Percentiles rank a stretch among this genome's conserved stretches.
Conservation (phyloP, 371 early-diverging fungal genomes). For the Lichtheimia ramosa region DNA sequence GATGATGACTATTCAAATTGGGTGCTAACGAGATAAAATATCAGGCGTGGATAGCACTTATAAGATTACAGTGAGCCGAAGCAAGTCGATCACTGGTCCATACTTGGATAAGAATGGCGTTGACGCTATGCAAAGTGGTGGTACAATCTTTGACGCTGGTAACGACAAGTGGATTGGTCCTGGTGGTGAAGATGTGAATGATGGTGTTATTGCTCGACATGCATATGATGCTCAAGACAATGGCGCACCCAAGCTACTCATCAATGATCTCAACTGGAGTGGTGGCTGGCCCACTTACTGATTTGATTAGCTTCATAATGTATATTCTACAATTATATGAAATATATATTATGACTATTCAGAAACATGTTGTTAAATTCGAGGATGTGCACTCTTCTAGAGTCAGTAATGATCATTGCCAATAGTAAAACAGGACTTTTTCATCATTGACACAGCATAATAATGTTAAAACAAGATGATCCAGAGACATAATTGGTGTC, state of each 20-base stretch:
- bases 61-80: constrained; percentile 7
- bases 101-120: constrained; percentile 11
- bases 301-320: not conserved
- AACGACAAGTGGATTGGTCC: constrained; percentile 9
- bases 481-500: no score
- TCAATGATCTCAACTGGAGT: constrained; percentile 10
- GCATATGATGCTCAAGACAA: constrained; percentile 15
- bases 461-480: no score
- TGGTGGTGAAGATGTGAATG: constrained; percentile 11
- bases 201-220: constrained; percentile 16
- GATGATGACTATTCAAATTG: not conserved
- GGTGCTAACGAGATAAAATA: not conserved
- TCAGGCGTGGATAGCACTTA: constrained; percentile 14
- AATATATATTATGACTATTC: no score
- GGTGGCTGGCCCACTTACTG: constrained; percentile 19
- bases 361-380: no score
- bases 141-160: constrained; percentile 11
- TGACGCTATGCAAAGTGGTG: not conserved
- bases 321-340: not conserved
- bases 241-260: constrained; percentile 8
- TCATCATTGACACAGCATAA: no score
- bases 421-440: no score
- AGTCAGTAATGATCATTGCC: no score
- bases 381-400: no score
- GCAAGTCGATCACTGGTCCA: constrained; percentile 13